Evolutionary conservation across 1,284 basidiomycete species (phyloP), one percentile per base, ranked within the genome.

Genomic region (Ceratobasidium sp.): DNA sequence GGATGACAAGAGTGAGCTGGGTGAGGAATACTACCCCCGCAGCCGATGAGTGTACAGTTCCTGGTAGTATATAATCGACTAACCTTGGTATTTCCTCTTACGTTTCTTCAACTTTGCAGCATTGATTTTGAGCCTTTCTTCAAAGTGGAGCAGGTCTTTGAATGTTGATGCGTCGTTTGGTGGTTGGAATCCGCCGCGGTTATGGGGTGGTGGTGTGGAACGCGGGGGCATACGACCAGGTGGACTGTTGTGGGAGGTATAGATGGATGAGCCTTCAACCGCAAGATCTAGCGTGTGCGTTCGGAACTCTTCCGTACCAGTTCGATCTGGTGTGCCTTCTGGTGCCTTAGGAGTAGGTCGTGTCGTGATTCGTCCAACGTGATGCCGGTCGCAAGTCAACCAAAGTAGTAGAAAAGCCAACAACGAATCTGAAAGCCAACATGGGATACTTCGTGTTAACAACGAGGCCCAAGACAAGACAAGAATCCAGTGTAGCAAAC

Each of bases 41-140:
- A 22, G 16, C 5, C 14, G 22, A 37, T 37, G 19, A 54, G 29
- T 49, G n/a, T 22, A 39, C 16, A 39, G 1, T n/a, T 27, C 9
- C 29, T 22, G 19, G 65, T 24, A 53, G 58, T 73, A n/a, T 19
- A 39, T 8, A 54, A 65, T 41, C 69, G 48, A 89, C 90, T 80
- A 82, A 96, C 96, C 83, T 83, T 95, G 92, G 84, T 98, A 98
- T 78, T 93, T 88, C 62, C 90, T 86, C 81, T 96, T 94, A 76
- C 96, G 87, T 58, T 89, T 86, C 79, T 93, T 90, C 22, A 98
- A 84, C 76, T 88, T 89, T 11, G 91, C 88, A 2, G 95, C 95
- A 81, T 94, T 98, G 65, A 92, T 93, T 83, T 98, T 98, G 72
- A 99, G 88, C 19, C 98, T 87, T 82, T 99, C 96, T 83, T 99